A percentile compares a stretch with the other conserved stretches of the same genome.
Conservation (phyloP, 805 yeast species). For the Metschnikowia continentalis region DNA sequence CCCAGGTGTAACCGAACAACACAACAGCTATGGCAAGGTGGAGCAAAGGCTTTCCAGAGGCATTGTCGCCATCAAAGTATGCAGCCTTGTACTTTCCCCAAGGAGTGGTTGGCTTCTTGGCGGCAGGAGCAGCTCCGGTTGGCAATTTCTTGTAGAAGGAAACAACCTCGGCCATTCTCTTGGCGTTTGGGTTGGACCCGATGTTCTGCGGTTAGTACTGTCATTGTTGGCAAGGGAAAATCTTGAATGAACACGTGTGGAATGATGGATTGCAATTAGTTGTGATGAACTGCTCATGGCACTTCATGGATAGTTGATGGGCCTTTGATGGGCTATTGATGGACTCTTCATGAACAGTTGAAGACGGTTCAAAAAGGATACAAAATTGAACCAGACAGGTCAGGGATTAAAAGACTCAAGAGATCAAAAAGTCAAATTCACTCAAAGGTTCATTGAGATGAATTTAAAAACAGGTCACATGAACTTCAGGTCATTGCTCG, state of each 20-base stretch:
- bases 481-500: too few species aligned
- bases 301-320: too few species aligned
- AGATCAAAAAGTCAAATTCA: too few species aligned
- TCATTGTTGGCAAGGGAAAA: background rate
- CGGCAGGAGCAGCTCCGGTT: constrained; percentile 81
- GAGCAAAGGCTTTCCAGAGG: constrained; percentile 76
- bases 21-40: constrained; percentile 70
- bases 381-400: too few species aligned
- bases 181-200: constrained; percentile 93
- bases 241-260: background rate
- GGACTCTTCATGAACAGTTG: too few species aligned
- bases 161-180: constrained; percentile 93
- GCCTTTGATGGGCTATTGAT: too few species aligned
- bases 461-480: too few species aligned
- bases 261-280: too few species aligned
- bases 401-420: too few species aligned
- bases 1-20: constrained; percentile 81
- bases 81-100: constrained; percentile 79
- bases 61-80: constrained; percentile 79
- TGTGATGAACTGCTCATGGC: too few species aligned
- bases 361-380: too few species aligned
- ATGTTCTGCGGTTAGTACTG: constrained; percentile 58
- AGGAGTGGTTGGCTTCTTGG: constrained; percentile 61
- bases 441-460: too few species aligned
- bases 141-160: constrained; percentile 94